These are phyloP conservation scores for Apiospora koreana DNA, from an alignment of 2,329 filamentous ascomycete genomes.

Conservation along the genomic window DNA sequence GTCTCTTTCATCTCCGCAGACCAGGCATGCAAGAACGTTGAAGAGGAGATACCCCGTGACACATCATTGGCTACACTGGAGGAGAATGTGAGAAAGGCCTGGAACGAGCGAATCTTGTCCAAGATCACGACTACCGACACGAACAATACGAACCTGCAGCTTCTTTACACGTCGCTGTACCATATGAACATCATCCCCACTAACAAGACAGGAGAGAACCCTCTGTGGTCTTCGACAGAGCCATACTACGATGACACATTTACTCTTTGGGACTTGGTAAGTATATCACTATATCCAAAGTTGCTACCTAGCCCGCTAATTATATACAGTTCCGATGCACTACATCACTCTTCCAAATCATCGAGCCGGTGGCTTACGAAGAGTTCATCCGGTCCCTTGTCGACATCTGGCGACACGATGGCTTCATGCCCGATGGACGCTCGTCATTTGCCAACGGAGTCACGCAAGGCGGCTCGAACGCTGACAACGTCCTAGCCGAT, in stretches of 20 bases:
- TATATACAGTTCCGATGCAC: constrained; percentile 58
- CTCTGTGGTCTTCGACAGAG: constrained; percentile 62
- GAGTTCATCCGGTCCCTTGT: constrained; percentile 68
- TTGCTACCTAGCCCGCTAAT: background rate
- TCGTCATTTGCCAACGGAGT: constrained; percentile 71
- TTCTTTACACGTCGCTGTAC: constrained; percentile 70
- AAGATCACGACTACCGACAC: constrained; percentile 63
- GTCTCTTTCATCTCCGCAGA: constrained; percentile 67
- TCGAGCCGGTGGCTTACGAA: constrained; percentile 63
- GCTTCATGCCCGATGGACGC: constrained; percentile 65
- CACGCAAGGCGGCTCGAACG: constrained; percentile 69
- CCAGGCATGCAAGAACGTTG: constrained; percentile 60
- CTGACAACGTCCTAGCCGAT: constrained; percentile 72
- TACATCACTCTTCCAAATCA: constrained; percentile 64
- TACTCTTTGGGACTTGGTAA: constrained; percentile 61
- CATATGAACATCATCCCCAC: constrained; percentile 70
- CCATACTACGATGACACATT: constrained; percentile 74
- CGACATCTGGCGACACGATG: constrained; percentile 66
- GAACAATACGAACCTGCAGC: constrained; percentile 54
- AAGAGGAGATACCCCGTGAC: constrained; percentile 54
- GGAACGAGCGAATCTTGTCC: constrained; percentile 63
- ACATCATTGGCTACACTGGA: constrained; percentile 47
- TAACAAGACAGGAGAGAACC: constrained; percentile 72
- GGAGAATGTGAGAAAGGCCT: constrained; percentile 48
- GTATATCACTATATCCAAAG: constrained; percentile 22